Base-by-base conservation (phyloP, 2,329 filamentous ascomycete species). In the Remersonia thermophila region DNA sequence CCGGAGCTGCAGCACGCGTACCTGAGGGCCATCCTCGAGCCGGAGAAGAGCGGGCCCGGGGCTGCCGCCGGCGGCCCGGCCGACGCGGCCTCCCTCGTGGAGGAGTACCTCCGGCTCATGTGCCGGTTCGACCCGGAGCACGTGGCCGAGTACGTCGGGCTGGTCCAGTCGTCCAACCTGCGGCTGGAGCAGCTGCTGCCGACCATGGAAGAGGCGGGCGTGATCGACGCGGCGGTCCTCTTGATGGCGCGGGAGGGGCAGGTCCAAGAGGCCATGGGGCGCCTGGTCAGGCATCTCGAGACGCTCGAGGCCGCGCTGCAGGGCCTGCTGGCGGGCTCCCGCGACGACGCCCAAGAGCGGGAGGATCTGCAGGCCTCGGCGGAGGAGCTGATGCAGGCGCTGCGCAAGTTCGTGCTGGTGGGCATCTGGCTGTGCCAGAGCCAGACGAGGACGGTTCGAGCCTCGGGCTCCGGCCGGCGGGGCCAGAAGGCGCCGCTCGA, bases 371-470 rank as follows among this genome's bases (percentile, higher is more conserved):
- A 77, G 40, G 73, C 80, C 43, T 73, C 81, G 0, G 74, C 80
- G 1, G 73, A 80, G 38, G 80, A 87, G 38, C 66, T 94, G 2
- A 66, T 94, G 3, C 72, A 76, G 39, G 77, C 80, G 1, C 62
- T 98, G 13, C 79, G 93, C 42, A 95, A 93, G 55, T 96, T 94
- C 58, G 77, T 80, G 1, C 80, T 86, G 45, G 84, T 98, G 1
- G 91, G 93, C 11, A 89, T 93, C 34, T 98, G 91, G 91, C 66
- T 98, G 10, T 96, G 91, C 49, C 84, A 93, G 57, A 77, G 80
- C 1, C 85, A 94, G 54, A 84, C 75, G 33, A 83, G 80, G 50
- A 71, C 69, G 0, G 58, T 64, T 5, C 67, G 62, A 40, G 59
- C 60, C 40, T 49, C 54, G 36, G 64, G 57, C 45, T 56, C 59